Evolutionary conservation across 495 filamentous ascomycete species (phyloP).

Genomic region (Neurospora discreta): DNA sequence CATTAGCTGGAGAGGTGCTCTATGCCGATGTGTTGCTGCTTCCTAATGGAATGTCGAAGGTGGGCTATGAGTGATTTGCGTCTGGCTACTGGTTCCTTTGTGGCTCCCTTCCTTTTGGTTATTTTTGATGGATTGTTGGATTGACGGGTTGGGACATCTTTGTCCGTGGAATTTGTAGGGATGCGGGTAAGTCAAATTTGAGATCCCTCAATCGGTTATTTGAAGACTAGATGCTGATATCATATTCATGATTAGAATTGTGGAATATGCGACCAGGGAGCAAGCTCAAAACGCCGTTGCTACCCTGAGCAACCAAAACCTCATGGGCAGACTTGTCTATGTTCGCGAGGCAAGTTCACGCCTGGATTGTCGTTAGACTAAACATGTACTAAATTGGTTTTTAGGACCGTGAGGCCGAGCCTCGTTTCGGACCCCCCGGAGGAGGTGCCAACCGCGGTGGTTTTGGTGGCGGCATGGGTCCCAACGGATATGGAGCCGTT

Average conservation of each 20-base stretch:
- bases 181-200: constrained; percentile 74
- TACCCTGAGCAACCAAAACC: constrained; percentile 95
- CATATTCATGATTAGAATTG: constrained; percentile 58
- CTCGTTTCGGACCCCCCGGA: constrained; percentile 69
- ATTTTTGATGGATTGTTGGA: constrained; percentile 87
- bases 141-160: constrained; percentile 93
- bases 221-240: constrained; percentile 6
- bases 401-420: constrained; percentile 91
- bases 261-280: constrained; percentile 99
- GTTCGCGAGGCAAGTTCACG: constrained; percentile 74
- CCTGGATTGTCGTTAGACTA: neutral
- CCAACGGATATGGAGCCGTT: constrained; percentile 34
- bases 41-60: constrained; percentile 99
- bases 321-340: constrained; percentile 97
- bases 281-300: constrained; percentile 96
- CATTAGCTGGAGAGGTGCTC: constrained; percentile 91
- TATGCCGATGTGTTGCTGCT: constrained; percentile 99
- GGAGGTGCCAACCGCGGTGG: constrained; percentile 45
- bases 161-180: constrained; percentile 91
- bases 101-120: constrained; percentile 55
- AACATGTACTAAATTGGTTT: constrained; percentile 4
- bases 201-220: too few species aligned
- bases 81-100: constrained; percentile 51
- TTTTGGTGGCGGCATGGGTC: constrained; percentile 42
- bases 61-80: constrained; percentile 88